phyloP scores from a whole-genome alignment of 345 rosid genomes.

The Mangifera indica region DNA sequence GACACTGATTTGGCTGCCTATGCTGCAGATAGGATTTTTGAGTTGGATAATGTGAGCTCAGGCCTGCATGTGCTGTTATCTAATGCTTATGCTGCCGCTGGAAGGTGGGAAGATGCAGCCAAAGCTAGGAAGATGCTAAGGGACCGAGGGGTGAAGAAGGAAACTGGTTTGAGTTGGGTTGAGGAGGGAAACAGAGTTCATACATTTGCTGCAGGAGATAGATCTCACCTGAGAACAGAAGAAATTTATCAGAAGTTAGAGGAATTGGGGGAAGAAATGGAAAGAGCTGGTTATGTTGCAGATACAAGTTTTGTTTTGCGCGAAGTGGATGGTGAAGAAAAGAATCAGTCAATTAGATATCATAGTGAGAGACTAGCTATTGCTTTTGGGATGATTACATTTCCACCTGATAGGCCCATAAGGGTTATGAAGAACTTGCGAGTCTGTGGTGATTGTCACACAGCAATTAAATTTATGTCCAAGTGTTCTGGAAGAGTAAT shows the following conservation, averaged over 20 bases:
- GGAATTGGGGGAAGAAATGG: slow-evolving; percentile 79
- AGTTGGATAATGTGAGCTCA: slow-evolving; percentile 61
- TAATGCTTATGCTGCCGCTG: slow-evolving; percentile 88
- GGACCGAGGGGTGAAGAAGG: slow-evolving; percentile 81
- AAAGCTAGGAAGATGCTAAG: slow-evolving; percentile 75
- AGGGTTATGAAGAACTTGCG: slow-evolving; percentile 86
- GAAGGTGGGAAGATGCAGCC: slow-evolving; percentile 84
- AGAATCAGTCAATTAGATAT: slow-evolving; percentile 64
- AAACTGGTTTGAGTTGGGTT: slow-evolving; percentile 90
- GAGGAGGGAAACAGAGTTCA: slow-evolving; percentile 86
- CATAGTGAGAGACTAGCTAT: slow-evolving; percentile 84
- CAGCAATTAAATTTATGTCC: slow-evolving; percentile 81
- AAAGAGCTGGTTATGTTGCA: slow-evolving; percentile 74
- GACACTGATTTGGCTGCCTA: slow-evolving; percentile 72
- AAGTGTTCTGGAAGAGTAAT: slow-evolving; percentile 72
- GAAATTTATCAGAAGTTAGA: slow-evolving; percentile 74
- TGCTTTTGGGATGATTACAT: slow-evolving; percentile 67
- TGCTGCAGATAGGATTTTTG: slow-evolving; percentile 72
- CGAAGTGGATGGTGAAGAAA: slow-evolving; percentile 70
- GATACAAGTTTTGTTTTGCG: slow-evolving; percentile 79
- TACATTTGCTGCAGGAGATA: slow-evolving; percentile 80
- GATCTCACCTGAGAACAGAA: slow-evolving; percentile 44
- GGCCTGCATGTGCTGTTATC: slow-evolving; percentile 71
- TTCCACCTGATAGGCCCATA: slow-evolving; percentile 61
- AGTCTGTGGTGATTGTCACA: slow-evolving; percentile 87